Base-by-base conservation (phyloP, 306 rosid genomes). In the Malus orientalis region DNA sequence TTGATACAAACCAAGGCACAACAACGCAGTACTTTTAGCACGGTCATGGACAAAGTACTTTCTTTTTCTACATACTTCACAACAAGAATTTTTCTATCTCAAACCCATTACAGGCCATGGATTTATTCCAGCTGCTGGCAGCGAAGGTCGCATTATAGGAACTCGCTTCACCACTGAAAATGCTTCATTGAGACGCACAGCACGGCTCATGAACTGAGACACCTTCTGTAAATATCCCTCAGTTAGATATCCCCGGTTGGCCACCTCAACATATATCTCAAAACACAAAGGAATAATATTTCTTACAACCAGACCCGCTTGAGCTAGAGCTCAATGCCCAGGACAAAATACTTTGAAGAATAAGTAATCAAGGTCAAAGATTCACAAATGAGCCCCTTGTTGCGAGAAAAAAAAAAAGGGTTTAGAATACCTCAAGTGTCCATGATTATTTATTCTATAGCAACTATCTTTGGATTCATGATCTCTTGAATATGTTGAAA, bases 121-220 rank as follows among this genome's bases (percentile, higher is more conserved):
- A 78, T 86, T 81, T 49, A 84, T 83, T 25, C 93, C 93, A 2
- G 97, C 45, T 69, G 93, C 88, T 1, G 98, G 96, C 63, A 95
- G 99, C 2, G 93, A 74, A 66, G 98, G 96, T 74, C 98, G 96
- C 30, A 88, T 66, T n/a, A 89, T 74, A 4, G 99, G 98, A 54
- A 91, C 92, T 40, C 97, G 96, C 77, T 85, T 95, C 87, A 90
- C 99, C 75, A 95, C 90, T 16, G 97, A 90, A 81, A 95, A 91
- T 54, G 99, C 97, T 85, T 95, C 98, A n/a, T 95, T 95, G 25
- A 95, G 97, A 67, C 93, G 98, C 5, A 89, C 93, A 49, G 91
- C 97, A 22, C 90, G 96, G 74, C 82, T 86, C 93, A 83, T 87
- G 78, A 89, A 86, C 82, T 85, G 97, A 69, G 97, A 86, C 60